Base-by-base conservation (phyloP, 345 rosid species). In the thale cress (Arabidopsis thaliana) region DNA sequence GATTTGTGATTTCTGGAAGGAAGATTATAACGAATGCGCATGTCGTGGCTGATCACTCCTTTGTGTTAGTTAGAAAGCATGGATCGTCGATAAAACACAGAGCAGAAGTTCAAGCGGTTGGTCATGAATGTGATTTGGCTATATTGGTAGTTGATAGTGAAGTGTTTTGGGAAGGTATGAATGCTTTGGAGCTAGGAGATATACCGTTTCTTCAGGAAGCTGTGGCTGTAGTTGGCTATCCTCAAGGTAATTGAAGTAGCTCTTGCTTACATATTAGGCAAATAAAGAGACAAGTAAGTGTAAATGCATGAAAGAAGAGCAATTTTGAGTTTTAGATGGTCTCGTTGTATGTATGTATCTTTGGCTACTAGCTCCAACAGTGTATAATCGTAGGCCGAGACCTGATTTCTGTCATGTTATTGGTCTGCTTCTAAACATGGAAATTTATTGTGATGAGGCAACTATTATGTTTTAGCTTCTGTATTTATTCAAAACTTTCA, bases 61-160 rank as follows among this genome's bases (percentile, higher is more conserved):
- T 91, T 66, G 97, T 93, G 53, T 79, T 89, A 23, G 92, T 93
- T 55, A 87, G 96, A 78, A 93, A 89, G 77, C 97, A 93, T 24
- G 96, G 97, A 5, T 88, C 91, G 16, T 88, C 96, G 2, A 84
- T 86, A 59, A 91, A 89, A 70, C 86, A 83, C 42, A 74, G 87
- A 69, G 97, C 96, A 0, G 71, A 84, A 73, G 87, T 91, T 55
- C 86, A 79, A 67, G 96, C 91, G 14, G 85, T 91, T 69, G 92
- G 93, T 9, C 93, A 93, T 62, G 97, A 91, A 74, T 91, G 97
- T 70, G 97, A 93, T 84, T 81, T 93, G 44, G 97, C 97, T 1
- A 78, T 89, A 51, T 85, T 93, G 74, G 79, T 69, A n/a, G 85
- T 91, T 70, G 85, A 91, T 59, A 91, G 80, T 72, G 82, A 85